phyloP scores from a whole-genome alignment of 768 basidiomycete species.

The Hericium erinaceus region DNA sequence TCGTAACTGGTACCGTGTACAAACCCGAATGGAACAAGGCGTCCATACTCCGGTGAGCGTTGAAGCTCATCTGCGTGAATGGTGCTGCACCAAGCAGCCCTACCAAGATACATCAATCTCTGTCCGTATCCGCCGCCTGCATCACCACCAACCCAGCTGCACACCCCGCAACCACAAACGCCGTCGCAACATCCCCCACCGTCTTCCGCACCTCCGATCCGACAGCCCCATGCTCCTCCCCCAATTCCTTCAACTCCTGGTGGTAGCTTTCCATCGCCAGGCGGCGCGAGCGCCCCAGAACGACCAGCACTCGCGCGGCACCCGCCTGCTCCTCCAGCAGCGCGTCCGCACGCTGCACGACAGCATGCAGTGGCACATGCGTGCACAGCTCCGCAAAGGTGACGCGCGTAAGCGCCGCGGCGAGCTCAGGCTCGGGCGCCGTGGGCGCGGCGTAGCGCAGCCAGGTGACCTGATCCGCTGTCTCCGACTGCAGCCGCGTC shows the following conservation, averaged over 20 bases:
- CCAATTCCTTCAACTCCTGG: constrained; percentile 57
- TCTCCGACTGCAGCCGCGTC: constrained; percentile 65
- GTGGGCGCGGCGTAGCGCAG: constrained; percentile 39
- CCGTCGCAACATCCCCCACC: constrained; percentile 76
- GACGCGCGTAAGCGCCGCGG: constrained; percentile 43
- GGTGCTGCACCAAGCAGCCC: too few relatives aligned
- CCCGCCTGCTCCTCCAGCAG: constrained; percentile 6
- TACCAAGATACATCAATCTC: neutral
- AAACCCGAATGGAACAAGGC: too few relatives aligned
- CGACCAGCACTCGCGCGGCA: constrained; percentile 40
- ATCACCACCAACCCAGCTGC: constrained; percentile 58
- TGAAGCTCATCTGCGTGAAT: too few relatives aligned
- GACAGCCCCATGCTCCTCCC: constrained; percentile 46
- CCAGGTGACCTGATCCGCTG: constrained; percentile 79
- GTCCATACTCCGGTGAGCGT: too few relatives aligned
- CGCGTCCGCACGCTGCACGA: constrained; percentile 36
- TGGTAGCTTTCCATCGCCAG: constrained; percentile 64
- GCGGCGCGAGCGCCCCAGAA: constrained; percentile 69
- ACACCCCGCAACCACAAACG: constrained; percentile 55
- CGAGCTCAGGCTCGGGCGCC: constrained; percentile 5
- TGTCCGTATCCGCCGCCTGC: constrained; percentile 33
- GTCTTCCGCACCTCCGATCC: constrained; percentile 68
- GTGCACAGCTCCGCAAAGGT: constrained; percentile 50
- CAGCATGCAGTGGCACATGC: constrained; percentile 47
- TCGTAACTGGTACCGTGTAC: too few relatives aligned